These are phyloP conservation scores for Theileria sp. DNA, from an alignment of 169 alveolate species.

Conservation along the genomic window DNA sequence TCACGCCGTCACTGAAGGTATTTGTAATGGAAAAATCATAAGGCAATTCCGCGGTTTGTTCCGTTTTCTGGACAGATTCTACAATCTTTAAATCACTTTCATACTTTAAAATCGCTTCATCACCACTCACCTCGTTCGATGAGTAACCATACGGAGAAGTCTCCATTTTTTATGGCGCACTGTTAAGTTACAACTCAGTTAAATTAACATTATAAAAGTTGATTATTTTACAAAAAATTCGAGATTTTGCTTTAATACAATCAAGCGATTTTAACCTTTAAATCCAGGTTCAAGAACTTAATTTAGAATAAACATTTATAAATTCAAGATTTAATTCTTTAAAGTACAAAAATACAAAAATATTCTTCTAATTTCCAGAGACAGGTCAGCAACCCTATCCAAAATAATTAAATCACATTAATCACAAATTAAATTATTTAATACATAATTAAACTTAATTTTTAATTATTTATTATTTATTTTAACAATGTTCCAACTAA, in stretches of 20 bases:
- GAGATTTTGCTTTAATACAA: background rate
- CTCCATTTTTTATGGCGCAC: background rate
- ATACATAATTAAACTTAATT: background rate
- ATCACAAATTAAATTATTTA: too few relatives aligned
- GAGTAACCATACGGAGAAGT: background rate
- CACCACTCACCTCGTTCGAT: background rate
- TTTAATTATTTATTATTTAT: too few relatives aligned
- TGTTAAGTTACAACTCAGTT: background rate
- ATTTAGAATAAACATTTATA: background rate
- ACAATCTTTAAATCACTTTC: background rate
- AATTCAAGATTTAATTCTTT: background rate
- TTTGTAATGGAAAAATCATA: background rate
- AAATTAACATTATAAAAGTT: background rate
- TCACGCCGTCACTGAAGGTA: background rate
- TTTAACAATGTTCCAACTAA: background rate
- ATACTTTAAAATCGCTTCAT: background rate
- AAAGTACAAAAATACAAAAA: background rate
- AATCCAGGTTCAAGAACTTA: background rate
- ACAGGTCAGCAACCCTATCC: background rate
- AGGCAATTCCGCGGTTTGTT: background rate
- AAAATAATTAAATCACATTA: background rate
- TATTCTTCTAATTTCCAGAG: background rate
- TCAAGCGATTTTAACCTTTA: background rate
- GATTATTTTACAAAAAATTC: background rate
- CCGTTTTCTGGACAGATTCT: background rate